phyloP scores from a whole-genome alignment of 225 moss, liverwort and hornwort species.

The Sphagnum contortum region DNA sequence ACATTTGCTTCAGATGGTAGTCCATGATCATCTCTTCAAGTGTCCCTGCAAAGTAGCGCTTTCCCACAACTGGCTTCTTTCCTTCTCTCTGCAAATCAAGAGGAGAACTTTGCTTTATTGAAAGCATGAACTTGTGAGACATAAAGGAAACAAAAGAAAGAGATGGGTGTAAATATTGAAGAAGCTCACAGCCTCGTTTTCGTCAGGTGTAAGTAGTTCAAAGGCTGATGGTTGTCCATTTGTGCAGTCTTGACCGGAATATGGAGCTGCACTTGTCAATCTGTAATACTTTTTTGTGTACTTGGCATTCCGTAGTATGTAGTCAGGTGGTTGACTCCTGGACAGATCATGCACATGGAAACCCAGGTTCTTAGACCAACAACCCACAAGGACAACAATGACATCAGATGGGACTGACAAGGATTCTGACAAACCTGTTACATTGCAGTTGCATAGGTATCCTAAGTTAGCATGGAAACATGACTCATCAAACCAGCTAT shows the following conservation, averaged over 20 bases:
- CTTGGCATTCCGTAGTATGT: constrained; percentile 50
- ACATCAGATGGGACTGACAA: too few species aligned
- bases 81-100: constrained; percentile 43
- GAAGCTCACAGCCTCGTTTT: constrained; percentile 67
- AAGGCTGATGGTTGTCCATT: constrained; percentile 44
- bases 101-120: too few species aligned
- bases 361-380: too few species aligned
- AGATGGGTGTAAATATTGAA: neutral
- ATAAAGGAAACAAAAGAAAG: too few species aligned
- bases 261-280: constrained; percentile 57
- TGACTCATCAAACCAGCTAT: too few species aligned
- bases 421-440: too few species aligned
- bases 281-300: constrained; percentile 66
- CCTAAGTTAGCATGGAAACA: too few species aligned
- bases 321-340: constrained; percentile 80
- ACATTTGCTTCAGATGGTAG: constrained; percentile 36
- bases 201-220: constrained; percentile 58
- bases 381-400: too few species aligned
- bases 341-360: neutral
- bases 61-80: constrained; percentile 54
- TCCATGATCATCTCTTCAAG: constrained; percentile 63
- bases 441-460: too few species aligned
- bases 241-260: constrained; percentile 26
- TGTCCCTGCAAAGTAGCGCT: constrained; percentile 41
- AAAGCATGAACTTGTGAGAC: too few species aligned